These are phyloP conservation scores for Suhomyces emberorum DNA, from an alignment of 805 yeast species.

Conservation along the genomic window DNA sequence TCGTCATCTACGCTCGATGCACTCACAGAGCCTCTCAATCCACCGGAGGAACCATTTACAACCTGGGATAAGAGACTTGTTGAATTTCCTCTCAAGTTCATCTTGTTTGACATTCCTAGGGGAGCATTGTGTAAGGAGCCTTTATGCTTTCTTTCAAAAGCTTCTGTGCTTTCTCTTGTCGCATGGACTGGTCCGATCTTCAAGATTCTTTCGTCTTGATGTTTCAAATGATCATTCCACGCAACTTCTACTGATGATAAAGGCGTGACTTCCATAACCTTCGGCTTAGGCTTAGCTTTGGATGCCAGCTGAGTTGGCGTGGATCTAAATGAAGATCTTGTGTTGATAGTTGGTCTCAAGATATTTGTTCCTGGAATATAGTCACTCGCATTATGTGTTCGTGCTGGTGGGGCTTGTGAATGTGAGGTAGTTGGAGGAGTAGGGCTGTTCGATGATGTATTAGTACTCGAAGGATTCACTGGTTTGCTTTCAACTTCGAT, in stretches of 20 bases:
- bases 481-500: neutral
- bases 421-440: neutral
- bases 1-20: conserved; percentile 35
- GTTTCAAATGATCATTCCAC: conserved; percentile 54
- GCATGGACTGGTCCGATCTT: conserved; percentile 53
- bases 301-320: conserved; percentile 12
- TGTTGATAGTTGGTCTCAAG: conserved; percentile 48
- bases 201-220: conserved; percentile 58
- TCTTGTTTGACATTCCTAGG: conserved; percentile 34
- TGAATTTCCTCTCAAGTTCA: conserved; percentile 19
- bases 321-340: conserved; percentile 23
- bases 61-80: conserved; percentile 37
- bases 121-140: conserved; percentile 62
- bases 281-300: conserved; percentile 22
- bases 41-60: conserved; percentile 30
- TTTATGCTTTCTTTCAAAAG: conserved; percentile 53
- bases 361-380: conserved; percentile 59
- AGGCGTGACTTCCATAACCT: conserved; percentile 40
- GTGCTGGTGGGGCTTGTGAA: conserved; percentile 17
- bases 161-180: conserved; percentile 41
- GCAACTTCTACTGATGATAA: conserved; percentile 53
- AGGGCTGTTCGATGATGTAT: neutral
- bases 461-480: neutral
- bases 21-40: conserved; percentile 16
- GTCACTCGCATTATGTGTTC: conserved; percentile 28